Evolutionary conservation across 805 yeast genomes (phyloP), one percentile per base, ranked within the genome.

Genomic region (Candida xiaguanensis): DNA sequence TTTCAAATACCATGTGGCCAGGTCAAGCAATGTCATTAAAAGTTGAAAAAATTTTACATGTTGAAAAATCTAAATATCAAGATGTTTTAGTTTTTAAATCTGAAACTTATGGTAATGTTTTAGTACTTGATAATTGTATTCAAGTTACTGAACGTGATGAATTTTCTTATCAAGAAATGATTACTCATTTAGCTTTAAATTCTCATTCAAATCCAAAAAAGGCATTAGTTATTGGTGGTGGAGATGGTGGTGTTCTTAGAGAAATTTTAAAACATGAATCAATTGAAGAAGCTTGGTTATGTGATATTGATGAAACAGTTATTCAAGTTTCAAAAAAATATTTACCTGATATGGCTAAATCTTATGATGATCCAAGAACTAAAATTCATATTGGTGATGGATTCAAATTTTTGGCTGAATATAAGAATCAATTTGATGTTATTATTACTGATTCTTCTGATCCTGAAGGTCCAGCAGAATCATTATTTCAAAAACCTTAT

Each of bases 71-170:
- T 44, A 77, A 82, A 64, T 91, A 85, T 66, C 99, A 91, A 72
- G 98, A 91, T 58, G 90, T 91, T 14, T 72, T 91, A 42, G 93
- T 93, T 39, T 93, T 91, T 72, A 86, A 90, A 68, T 84, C 95
- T 37, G 81, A 95, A 41, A 83, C 85, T 59, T 91, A 90, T 66
- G 99, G 99, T 56, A 91, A 90, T 56, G 99, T 91, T 28, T 75
- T 91, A 49, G 98, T 91, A 32, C 75, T 91, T 49, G 99, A 91
- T 62, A 91, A 93, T 49, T 95, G 85, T 41, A 90, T 91, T 59
- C 98, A 91, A 70, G 95, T 83, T 43, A 88, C 98, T 36, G 98
- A 91, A 70, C 82, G 98, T 59, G 99, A 91, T 56, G 99, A 91
- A 70, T 91, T 87, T 65, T 79, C 97, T 19, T 91, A 90, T 74